These are phyloP conservation scores for Malassezia sympodialis DNA, from an alignment of 1,284 basidiomycete genomes.

Conservation along the genomic window DNA sequence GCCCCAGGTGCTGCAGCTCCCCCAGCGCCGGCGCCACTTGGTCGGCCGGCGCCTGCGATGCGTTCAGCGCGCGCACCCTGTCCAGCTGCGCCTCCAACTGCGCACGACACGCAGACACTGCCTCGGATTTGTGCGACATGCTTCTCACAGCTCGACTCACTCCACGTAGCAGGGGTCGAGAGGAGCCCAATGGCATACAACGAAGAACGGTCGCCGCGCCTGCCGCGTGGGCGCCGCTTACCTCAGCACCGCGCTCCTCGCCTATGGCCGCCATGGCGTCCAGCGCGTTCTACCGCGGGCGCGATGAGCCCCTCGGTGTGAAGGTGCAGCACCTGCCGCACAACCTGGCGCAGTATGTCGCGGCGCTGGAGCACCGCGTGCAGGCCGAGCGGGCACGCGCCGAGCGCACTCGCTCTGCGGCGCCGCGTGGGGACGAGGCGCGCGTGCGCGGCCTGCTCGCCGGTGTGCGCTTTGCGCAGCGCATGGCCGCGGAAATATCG, in stretches of 20 bases:
- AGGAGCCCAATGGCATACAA: slow-evolving; percentile 12
- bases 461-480: slow-evolving; percentile 5
- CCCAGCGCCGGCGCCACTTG: slow-evolving; percentile 28
- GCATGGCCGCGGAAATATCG: background rate
- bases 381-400: background rate
- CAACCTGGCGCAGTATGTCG: background rate
- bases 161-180: slow-evolving; percentile 2
- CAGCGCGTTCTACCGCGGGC: slow-evolving; percentile 3
- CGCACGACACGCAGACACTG: slow-evolving; percentile 9
- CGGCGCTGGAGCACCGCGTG: slow-evolving; percentile 2
- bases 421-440: background rate
- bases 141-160: background rate
- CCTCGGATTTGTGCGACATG: slow-evolving; percentile 10
- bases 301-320: background rate
- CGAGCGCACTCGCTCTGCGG: background rate
- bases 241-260: background rate
- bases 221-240: background rate
- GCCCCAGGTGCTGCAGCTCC: slow-evolving; percentile 28
- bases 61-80: slow-evolving; percentile 33
- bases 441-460: slow-evolving; percentile 7
- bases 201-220: background rate
- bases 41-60: slow-evolving; percentile 21
- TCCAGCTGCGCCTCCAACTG: slow-evolving; percentile 28
- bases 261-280: background rate
- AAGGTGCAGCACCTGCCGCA: background rate